Evolutionary conservation across 202 grass and related monocot genomes (phyloP), one percentile per base, ranked within the genome.

Genomic region (Panicum hallii): DNA sequence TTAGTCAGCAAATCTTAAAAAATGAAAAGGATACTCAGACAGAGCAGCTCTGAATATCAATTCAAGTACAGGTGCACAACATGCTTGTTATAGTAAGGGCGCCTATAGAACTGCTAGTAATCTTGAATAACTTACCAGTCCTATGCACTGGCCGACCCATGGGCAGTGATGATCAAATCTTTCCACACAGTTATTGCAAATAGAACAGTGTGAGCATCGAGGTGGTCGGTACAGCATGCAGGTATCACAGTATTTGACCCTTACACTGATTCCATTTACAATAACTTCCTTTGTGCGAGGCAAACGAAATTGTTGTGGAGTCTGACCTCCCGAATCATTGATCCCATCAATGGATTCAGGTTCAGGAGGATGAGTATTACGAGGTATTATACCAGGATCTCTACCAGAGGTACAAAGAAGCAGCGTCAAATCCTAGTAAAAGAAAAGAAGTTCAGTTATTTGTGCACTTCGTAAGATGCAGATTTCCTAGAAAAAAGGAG

Each of bases 91-190:
- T 30, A 53, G 28, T 26, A 84, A 79, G 14, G 16, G 67, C 7
- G 15, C 41, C 52, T 62, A 70, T 11, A 80, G 10, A 84, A 56
- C 20, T 63, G 48, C 44, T 56, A 49, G 12, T 80, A 70, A 81
- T 9, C 20, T 58, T 2, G 28, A 66, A 64, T 56, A 85, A 90
- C 83, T 84, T 93, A 98, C 95, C 79, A 86, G 87, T 68, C 95
- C 95, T 67, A 98, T 92, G 75, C 95, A 98, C 88, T 98, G 95
- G 52, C 95, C 95, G 72, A 98, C 95, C 95, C 95, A 98, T 84
- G 93, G 95, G 49, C 95, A 98, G 85, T 98, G 95, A 84, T 98
- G 95, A 83, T 98, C 95, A 90, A 98, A 98, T 23, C 95, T 69
- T 91, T 98, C 93, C 22, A 98, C 95, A 50, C 93, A 98, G 43